Percentiles rank a stretch among this genome's conserved stretches.
These are phyloP conservation scores for Paspalum notatum DNA, from an alignment of 176 grass and related monocot genomes.

Conservation along the genomic window DNA sequence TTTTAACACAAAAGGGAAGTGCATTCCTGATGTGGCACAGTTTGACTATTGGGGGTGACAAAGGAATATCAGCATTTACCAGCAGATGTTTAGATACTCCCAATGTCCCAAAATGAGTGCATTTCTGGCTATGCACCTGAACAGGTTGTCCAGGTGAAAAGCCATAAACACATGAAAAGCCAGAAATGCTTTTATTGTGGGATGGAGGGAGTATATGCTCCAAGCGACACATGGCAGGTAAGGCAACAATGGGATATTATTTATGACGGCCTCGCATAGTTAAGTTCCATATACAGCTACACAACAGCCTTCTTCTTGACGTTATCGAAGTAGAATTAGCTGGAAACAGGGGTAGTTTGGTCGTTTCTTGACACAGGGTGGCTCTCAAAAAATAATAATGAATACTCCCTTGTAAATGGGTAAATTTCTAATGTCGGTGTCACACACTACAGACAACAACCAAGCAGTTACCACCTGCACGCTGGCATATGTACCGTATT, in stretches of 20 bases:
- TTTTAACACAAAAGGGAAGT: constrained; percentile 17
- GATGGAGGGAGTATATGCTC: neutral
- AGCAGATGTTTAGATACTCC: neutral
- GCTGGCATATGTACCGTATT: neutral
- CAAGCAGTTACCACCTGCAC: constrained; percentile 18
- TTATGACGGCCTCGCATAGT: neutral
- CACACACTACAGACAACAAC: neutral
- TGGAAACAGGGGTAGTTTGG: constrained; percentile 7
- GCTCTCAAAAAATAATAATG: constrained; percentile 11
- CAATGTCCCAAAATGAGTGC: too few species aligned
- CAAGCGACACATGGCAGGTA: neutral
- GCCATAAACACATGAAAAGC: too few species aligned
- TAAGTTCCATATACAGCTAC: constrained; percentile 4
- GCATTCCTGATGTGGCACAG: neutral
- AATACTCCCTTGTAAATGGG: neutral
- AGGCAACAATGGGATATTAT: constrained; percentile 26
- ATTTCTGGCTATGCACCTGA: too few species aligned
- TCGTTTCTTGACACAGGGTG: constrained; percentile 5
- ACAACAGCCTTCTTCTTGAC: constrained; percentile 35
- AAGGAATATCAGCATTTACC: constrained; percentile 30
- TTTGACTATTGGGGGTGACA: constrained; percentile 6
- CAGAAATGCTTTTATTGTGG: too few species aligned
- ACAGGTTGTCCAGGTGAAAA: too few species aligned
- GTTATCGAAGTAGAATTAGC: constrained; percentile 18
- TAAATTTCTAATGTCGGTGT: constrained; percentile 7